Evolutionary conservation across 345 rosid genomes (phyloP).

Genomic region (Camelina sativa): DNA sequence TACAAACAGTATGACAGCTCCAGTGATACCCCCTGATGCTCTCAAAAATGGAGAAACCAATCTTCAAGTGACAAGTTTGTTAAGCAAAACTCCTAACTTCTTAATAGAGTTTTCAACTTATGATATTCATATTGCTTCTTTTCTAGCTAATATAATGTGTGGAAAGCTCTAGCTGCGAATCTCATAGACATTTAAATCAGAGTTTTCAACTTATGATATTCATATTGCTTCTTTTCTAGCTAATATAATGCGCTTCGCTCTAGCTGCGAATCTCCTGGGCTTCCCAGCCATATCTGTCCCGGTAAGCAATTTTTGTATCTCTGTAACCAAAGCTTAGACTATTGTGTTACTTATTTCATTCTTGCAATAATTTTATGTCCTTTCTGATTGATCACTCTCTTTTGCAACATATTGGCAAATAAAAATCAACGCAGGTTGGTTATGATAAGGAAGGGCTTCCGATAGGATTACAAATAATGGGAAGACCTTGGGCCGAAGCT

Average conservation of each 20-base stretch:
- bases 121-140: constrained; percentile 2
- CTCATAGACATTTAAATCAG: neutral
- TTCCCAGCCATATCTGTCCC: constrained; percentile 86
- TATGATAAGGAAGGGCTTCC: constrained; percentile 91
- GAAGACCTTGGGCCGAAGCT: constrained; percentile 91
- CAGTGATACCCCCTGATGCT: constrained; percentile 69
- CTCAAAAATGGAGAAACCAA: constrained; percentile 78
- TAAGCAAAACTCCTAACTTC: constrained; percentile 3
- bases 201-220: constrained; percentile 15
- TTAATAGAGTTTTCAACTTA: neutral
- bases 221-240: constrained; percentile 46
- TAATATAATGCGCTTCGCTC: constrained; percentile 70
- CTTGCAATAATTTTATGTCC: constrained; percentile 3
- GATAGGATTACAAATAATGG: constrained; percentile 78
- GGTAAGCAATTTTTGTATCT: constrained; percentile 46
- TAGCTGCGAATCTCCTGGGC: constrained; percentile 77
- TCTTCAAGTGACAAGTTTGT: constrained; percentile 68
- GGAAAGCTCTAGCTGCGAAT: constrained; percentile 48
- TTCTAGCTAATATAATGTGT: constrained; percentile 75
- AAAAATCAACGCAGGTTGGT: constrained; percentile 56
- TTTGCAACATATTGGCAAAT: neutral
- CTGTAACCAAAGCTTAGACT: neutral
- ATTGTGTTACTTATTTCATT: constrained; percentile 3
- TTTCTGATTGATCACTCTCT: neutral
- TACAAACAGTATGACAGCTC: constrained; percentile 80